A percentile compares a stretch with the other conserved stretches of the same genome.
phyloP scores from a whole-genome alignment of 2,329 filamentous ascomycete species.

The Davidsoniella eucalypti region DNA sequence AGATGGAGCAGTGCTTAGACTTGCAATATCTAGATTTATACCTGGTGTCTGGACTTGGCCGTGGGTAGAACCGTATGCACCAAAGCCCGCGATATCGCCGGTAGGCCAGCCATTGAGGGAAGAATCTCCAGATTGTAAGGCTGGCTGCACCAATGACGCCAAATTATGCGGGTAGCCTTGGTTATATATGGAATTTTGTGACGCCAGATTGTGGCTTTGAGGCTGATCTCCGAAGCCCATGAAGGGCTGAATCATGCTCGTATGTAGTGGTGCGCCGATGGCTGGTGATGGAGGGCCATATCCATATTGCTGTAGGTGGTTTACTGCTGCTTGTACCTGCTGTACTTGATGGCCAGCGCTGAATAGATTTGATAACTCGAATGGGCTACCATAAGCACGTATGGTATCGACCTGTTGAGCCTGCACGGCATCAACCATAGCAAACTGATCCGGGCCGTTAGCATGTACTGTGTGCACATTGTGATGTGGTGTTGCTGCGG shows the following conservation, averaged over 20 bases:
- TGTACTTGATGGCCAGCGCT: no score
- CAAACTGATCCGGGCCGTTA: no score
- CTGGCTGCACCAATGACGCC: background rate
- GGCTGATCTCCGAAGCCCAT: background rate
- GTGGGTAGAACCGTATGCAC: background rate
- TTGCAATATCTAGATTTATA: background rate
- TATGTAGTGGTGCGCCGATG: conserved; percentile 10
- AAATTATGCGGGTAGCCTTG: background rate
- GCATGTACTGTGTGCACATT: background rate
- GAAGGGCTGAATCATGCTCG: conserved; percentile 6
- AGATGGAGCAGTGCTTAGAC: background rate
- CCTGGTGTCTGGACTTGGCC: background rate
- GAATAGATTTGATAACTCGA: no score
- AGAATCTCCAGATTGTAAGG: background rate
- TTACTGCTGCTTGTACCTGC: no score
- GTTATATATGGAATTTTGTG: conserved; percentile 1
- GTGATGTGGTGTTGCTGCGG: background rate
- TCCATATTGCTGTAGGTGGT: conserved; percentile 3
- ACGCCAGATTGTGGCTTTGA: background rate
- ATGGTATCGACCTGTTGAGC: no score
- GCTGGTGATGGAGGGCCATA: conserved; percentile 12
- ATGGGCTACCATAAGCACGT: no score
- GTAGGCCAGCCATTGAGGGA: background rate
- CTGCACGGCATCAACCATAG: no score
- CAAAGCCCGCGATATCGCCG: background rate